These are phyloP conservation scores for Pseudonectria foliicola DNA, from an alignment of 2,329 filamentous ascomycete species.

Conservation along the genomic window DNA sequence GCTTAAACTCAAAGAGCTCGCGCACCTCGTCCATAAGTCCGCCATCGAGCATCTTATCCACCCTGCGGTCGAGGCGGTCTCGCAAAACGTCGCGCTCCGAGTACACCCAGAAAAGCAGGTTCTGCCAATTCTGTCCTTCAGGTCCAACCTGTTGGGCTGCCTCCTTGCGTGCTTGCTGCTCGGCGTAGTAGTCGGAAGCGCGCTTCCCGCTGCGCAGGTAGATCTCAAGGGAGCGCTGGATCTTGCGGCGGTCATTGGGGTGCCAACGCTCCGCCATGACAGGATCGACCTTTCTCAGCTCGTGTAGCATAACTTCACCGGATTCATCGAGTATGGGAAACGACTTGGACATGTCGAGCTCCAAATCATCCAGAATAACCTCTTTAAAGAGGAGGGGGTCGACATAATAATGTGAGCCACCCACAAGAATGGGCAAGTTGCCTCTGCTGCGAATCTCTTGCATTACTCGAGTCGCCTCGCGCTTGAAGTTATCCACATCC, in stretches of 20 bases:
- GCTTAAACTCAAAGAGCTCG: conserved; percentile 37
- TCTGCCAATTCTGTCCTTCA: conserved; percentile 34
- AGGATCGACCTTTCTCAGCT: conserved; percentile 75
- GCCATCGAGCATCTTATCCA: conserved; percentile 72
- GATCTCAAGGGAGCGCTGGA: conserved; percentile 82
- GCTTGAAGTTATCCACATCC: conserved; percentile 72
- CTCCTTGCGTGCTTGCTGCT: conserved; percentile 52
- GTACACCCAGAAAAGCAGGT: conserved; percentile 83
- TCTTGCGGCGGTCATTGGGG: conserved; percentile 85
- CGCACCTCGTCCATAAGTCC: conserved; percentile 44
- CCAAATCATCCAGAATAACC: conserved; percentile 44
- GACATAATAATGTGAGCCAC: conserved; percentile 92
- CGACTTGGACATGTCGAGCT: conserved; percentile 28
- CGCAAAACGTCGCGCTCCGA: conserved; percentile 62
- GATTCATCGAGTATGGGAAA: conserved; percentile 67
- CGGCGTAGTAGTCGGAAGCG: conserved; percentile 80
- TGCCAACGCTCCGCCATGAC: conserved; percentile 89
- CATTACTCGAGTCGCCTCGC: conserved; percentile 61
- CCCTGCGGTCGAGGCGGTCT: conserved; percentile 64
- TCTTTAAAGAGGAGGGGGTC: conserved; percentile 75
- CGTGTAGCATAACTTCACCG: conserved; percentile 64
- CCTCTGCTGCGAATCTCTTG: conserved; percentile 70
- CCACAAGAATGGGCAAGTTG: conserved; percentile 81
- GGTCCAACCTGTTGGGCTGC: conserved; percentile 16
- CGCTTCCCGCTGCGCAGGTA: conserved; percentile 73